Evolutionary conservation across 1,284 basidiomycete genomes (phyloP).

Genomic region (Pseudozyma pruni): DNA sequence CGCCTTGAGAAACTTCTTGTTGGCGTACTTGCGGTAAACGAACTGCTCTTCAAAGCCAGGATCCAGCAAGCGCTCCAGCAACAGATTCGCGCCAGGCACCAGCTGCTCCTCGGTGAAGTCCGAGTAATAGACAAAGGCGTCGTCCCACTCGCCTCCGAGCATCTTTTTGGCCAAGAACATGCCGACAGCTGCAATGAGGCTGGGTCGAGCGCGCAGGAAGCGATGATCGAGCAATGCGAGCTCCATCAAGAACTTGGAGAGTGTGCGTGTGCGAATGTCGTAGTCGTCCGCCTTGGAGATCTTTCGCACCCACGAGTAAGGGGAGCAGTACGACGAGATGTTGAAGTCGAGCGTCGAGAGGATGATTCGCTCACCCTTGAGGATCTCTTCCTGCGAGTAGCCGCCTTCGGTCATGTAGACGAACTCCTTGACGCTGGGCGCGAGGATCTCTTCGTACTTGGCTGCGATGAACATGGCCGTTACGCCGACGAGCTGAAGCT

Average conservation of each 20-base stretch:
- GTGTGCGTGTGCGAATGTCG: constrained; percentile 94
- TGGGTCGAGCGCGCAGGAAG: constrained; percentile 92
- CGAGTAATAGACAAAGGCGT: constrained; percentile 92
- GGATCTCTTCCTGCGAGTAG: constrained; percentile 86
- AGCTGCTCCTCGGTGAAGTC: constrained; percentile 91
- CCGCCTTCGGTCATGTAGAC: constrained; percentile 84
- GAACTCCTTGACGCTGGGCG: constrained; percentile 66
- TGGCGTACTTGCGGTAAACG: constrained; percentile 95
- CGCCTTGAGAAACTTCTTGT: constrained; percentile 91
- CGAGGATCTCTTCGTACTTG: constrained; percentile 72
- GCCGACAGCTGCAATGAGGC: constrained; percentile 92
- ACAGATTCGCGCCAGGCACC: constrained; percentile 80
- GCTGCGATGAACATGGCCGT: constrained; percentile 77
- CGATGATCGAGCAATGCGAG: constrained; percentile 91
- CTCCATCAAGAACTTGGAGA: constrained; percentile 94
- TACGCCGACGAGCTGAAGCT: constrained; percentile 76
- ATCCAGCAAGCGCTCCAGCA: constrained; percentile 86
- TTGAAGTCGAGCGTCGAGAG: constrained; percentile 85
- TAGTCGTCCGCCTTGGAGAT: constrained; percentile 97
- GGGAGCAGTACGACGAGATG: constrained; percentile 96
- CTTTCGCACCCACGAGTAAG: constrained; percentile 98
- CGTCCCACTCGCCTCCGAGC: constrained; percentile 71
- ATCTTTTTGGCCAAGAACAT: constrained; percentile 76
- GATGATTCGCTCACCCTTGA: constrained; percentile 96
- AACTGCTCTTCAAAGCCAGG: constrained; percentile 83